Base-by-base conservation (phyloP, 2,329 filamentous ascomycete genomes). In the Fusarium humuli region DNA sequence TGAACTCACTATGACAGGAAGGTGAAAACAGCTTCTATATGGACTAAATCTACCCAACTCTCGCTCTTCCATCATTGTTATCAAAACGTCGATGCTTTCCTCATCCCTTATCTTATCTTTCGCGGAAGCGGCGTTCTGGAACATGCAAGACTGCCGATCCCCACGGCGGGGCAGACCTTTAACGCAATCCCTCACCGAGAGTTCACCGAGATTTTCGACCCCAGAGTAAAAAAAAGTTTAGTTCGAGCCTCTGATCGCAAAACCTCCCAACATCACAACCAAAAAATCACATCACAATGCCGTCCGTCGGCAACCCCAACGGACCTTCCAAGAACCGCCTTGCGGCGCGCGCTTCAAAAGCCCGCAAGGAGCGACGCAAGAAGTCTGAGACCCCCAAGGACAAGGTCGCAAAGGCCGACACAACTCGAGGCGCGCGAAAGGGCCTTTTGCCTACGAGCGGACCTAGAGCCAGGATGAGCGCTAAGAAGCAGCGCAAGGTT, bases 291-390 rank as follows among this genome's bases (percentile, higher is more conserved):
- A 22, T 25, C 53, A 75, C 58, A 67, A 88, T 87, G 85, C 83
- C 84, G 18, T 88, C 86, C 49, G 83, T 87, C 72, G 85, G 85
- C 70, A 89, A 88, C 80, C 87, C 86, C 75, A 89, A 89, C 82
- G 82, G 81, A 48, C 82, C 82, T 12, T 88, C 85, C 56, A 84
- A 84, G 74, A 87, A 87, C 81, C 83, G 86, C 16, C 78, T 85
- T 41, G 81, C 80, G 20, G 84, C 84, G 37, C 81, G 81, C 65
- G 81, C 82, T 22, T 80, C 83, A 56, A 83, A 79, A 69, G 78
- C 80, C 42, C 82, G 81, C 55, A 85, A 85, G 69, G 74, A 78
- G 49, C 77, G 79, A 62, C 82, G 82, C 74, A 82, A 86, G 79
- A 76, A 77, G 57, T 78, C 73, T 40, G 78, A 79, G 56, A 75